Conservation (phyloP, 768 basidiomycete species). For the Termitomyces sp. region DNA sequence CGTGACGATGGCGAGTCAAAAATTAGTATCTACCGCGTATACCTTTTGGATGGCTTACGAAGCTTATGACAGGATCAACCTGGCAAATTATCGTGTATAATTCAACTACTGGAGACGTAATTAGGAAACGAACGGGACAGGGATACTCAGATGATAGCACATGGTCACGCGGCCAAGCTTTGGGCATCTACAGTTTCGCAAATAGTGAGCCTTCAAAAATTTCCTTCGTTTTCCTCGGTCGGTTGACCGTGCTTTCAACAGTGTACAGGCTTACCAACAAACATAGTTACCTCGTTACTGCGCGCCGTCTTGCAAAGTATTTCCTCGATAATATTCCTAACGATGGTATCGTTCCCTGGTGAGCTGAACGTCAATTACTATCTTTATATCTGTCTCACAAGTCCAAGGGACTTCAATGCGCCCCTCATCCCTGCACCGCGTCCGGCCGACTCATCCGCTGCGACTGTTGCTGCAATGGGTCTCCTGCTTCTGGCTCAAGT, state of each 20-base stretch:
- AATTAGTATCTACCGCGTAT: too few relatives aligned
- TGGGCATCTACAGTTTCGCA: conserved; percentile 69
- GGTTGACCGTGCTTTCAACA: conserved; percentile 20
- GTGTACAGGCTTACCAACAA: conserved; percentile 59
- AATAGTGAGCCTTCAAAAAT: conserved; percentile 47
- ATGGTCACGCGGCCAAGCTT: conserved; percentile 64
- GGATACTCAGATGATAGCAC: conserved; percentile 48
- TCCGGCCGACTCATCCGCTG: conserved; percentile 67
- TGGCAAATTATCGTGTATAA: too few relatives aligned
- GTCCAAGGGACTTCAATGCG: conserved; percentile 68
- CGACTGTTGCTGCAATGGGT: too few relatives aligned
- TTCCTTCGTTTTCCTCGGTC: too few relatives aligned
- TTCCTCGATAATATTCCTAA: conserved; percentile 57
- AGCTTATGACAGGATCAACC: too few relatives aligned
- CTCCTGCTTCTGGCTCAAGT: conserved; percentile 15
- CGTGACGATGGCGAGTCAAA: too few relatives aligned
- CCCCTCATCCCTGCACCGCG: conserved; percentile 47
- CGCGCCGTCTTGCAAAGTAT: conserved; percentile 56
- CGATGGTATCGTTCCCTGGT: conserved; percentile 69
- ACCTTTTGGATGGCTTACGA: too few relatives aligned
- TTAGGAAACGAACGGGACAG: too few relatives aligned
- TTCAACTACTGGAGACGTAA: too few relatives aligned
- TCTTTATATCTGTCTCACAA: conserved; percentile 2
- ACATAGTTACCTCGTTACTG: conserved; percentile 53
- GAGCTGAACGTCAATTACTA: conserved; percentile 10